phyloP scores from a whole-genome alignment of 805 yeast genomes.

The Dipodascus albidus region DNA sequence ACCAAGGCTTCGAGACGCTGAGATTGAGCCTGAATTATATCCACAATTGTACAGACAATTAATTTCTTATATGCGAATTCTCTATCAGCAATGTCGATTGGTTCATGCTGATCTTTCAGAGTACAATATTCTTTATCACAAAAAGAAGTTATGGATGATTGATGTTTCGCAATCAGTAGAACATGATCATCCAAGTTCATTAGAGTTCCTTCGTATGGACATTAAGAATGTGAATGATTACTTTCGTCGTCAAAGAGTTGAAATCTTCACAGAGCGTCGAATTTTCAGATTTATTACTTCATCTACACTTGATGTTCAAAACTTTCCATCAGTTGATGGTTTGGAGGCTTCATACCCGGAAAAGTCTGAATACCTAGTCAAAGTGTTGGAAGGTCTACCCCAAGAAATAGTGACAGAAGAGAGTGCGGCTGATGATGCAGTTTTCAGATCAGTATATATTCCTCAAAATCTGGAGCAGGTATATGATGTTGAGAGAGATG shows the following conservation, averaged over 20 bases:
- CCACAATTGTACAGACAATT: conserved; percentile 61
- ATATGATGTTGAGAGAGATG: conserved; percentile 57
- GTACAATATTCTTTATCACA: conserved; percentile 77
- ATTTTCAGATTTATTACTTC: conserved; percentile 62
- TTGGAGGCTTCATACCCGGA: conserved; percentile 18
- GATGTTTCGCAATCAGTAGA: conserved; percentile 98
- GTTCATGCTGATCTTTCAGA: conserved; percentile 97
- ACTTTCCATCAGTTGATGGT: conserved; percentile 9
- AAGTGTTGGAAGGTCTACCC: conserved; percentile 17
- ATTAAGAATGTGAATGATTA: conserved; percentile 90
- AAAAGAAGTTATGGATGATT: conserved; percentile 67
- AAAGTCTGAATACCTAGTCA: conserved; percentile 18
- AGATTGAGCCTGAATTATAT: conserved; percentile 32
- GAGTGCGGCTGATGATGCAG: conserved; percentile 66
- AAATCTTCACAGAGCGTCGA: conserved; percentile 69
- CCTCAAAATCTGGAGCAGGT: conserved; percentile 48
- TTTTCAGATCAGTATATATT: conserved; percentile 76
- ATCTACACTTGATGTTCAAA: conserved; percentile 16
- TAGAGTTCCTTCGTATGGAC: conserved; percentile 94
- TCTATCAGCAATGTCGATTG: conserved; percentile 79
- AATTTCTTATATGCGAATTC: conserved; percentile 71
- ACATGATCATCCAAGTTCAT: conserved; percentile 94
- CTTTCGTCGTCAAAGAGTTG: conserved; percentile 62
- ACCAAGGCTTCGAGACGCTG: conserved; percentile 80
- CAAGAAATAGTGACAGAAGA: conserved; percentile 22